phyloP scores from a whole-genome alignment of 192 early-diverging fungal genomes.

The Thamnidium elegans region DNA sequence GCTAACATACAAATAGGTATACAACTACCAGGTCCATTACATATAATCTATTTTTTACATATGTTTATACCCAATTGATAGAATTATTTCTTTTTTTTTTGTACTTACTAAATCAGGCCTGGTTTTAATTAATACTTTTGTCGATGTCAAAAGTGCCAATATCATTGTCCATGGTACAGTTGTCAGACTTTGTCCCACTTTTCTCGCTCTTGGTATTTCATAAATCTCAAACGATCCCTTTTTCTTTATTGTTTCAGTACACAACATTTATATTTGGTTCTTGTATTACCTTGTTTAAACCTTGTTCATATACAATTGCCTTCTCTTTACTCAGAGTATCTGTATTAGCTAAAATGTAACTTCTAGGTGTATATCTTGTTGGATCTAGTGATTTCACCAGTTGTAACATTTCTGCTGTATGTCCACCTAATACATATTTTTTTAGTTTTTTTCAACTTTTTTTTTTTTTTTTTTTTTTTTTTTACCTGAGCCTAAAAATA shows the following conservation, averaged over 20 bases:
- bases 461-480: background rate
- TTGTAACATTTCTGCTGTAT: constrained; percentile 89
- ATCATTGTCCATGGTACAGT: constrained; percentile 49
- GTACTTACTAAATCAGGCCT: constrained; percentile 60
- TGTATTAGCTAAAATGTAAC: constrained; percentile 70
- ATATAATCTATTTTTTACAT: constrained; percentile 54
- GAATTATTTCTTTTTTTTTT: background rate
- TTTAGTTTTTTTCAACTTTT: background rate
- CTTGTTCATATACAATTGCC: constrained; percentile 45
- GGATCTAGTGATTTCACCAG: constrained; percentile 60
- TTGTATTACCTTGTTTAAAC: constrained; percentile 13
- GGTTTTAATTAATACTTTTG: constrained; percentile 40
- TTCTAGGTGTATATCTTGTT: constrained; percentile 54
- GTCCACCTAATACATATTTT: constrained; percentile 64
- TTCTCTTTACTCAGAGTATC: constrained; percentile 63
- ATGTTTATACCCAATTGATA: no score
- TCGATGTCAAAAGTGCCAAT: constrained; percentile 43
- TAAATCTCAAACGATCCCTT: constrained; percentile 13
- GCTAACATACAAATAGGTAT: constrained; percentile 66
- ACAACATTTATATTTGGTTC: background rate
- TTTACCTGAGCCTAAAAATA: constrained; percentile 35
- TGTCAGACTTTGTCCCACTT: constrained; percentile 68
- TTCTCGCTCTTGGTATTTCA: constrained; percentile 67
- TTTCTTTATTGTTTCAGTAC: background rate
- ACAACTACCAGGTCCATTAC: constrained; percentile 91